These are phyloP conservation scores for Cladosporium sp. DNA, from an alignment of 2,329 filamentous ascomycete genomes.

Conservation along the genomic window DNA sequence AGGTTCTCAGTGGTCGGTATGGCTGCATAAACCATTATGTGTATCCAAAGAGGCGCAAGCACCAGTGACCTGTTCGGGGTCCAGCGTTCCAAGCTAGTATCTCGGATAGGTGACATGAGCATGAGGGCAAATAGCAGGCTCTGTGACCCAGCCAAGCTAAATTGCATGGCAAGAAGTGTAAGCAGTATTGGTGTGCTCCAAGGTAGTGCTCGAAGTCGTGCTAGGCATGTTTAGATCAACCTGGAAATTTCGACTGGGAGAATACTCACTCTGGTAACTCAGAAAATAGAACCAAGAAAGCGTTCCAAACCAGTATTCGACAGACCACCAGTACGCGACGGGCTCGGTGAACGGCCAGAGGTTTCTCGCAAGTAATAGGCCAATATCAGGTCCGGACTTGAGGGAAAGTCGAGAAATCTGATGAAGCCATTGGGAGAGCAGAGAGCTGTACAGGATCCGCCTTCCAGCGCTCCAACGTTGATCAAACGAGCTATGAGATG, in stretches of 20 bases:
- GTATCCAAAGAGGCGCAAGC: background rate
- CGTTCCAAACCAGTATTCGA: slow-evolving; percentile 1
- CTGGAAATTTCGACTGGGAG: background rate
- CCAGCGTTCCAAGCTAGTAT: slow-evolving; percentile 10
- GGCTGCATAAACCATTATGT: background rate
- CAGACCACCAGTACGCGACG: slow-evolving; percentile 7
- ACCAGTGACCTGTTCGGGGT: background rate
- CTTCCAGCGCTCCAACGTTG: too few species aligned
- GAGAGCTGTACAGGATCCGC: background rate
- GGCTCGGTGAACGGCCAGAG: background rate
- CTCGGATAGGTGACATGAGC: slow-evolving; percentile 8
- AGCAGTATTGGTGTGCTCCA: slow-evolving; percentile 3
- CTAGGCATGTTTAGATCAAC: background rate
- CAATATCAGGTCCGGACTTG: background rate
- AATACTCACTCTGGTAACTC: slow-evolving; percentile 9
- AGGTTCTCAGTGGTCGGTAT: background rate
- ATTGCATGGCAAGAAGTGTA: background rate
- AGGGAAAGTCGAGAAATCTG: background rate
- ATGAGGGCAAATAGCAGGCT: slow-evolving; percentile 6
- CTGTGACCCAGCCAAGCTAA: slow-evolving; percentile 6
- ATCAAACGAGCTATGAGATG: too few species aligned
- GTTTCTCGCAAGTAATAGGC: background rate
- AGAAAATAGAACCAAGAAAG: slow-evolving; percentile 5
- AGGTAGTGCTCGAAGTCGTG: slow-evolving; percentile 7
- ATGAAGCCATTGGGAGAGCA: background rate